Evolutionary conservation across 257 asterid genomes (phyloP).

Genomic region (Paulownia fortunei): DNA sequence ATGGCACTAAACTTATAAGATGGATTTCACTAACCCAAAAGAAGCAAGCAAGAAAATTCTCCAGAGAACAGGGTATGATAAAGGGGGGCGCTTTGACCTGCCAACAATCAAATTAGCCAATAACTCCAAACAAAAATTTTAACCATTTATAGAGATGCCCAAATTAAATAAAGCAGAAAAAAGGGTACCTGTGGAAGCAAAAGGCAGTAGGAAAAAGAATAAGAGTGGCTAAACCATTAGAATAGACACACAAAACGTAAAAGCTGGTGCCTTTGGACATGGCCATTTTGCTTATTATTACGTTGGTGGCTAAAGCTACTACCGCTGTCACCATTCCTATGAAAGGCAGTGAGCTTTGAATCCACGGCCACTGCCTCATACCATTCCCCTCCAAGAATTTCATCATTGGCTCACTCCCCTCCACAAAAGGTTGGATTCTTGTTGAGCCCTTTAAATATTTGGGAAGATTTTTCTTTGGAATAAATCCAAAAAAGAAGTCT

Average conservation of each 20-base stretch:
- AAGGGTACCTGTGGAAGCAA: constrained; percentile 46
- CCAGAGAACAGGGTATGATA: constrained; percentile 55
- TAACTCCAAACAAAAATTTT: not conserved
- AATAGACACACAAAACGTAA: constrained; percentile 51
- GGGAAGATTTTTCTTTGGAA: not conserved
- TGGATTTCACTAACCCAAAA: constrained; percentile 49
- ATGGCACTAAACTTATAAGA: not conserved
- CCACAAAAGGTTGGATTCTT: not conserved
- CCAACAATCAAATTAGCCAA: constrained; percentile 28
- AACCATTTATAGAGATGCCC: constrained; percentile 6
- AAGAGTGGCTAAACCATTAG: constrained; percentile 54
- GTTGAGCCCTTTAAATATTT: not conserved
- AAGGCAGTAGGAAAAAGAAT: constrained; percentile 53
- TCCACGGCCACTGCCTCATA: constrained; percentile 38
- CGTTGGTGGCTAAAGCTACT: constrained; percentile 45
- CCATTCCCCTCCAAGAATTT: constrained; percentile 14
- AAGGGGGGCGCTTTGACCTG: constrained; percentile 53
- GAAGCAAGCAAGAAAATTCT: constrained; percentile 61
- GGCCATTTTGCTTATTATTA: constrained; percentile 57
- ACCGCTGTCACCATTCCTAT: constrained; percentile 53
- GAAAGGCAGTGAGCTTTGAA: constrained; percentile 47
- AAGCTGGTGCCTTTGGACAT: constrained; percentile 57
- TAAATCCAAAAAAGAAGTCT: no score
- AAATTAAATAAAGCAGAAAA: not conserved
- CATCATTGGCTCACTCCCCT: not conserved